These are phyloP conservation scores for Licmophora abbreviata DNA, from an alignment of 108 stramenopile species.

Conservation along the genomic window DNA sequence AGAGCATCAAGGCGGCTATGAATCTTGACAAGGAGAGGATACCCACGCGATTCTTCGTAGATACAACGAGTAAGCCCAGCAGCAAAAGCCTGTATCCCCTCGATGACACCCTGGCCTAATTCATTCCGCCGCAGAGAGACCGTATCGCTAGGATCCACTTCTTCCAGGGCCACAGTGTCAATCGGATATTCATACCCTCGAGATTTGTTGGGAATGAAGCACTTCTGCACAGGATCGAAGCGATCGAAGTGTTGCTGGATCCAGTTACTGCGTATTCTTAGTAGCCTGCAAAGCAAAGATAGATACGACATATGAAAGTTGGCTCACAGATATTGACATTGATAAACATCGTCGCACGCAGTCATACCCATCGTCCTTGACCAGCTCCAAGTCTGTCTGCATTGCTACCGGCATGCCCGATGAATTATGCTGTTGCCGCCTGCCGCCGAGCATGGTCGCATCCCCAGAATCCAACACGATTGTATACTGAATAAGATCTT, in stretches of 20 bases:
- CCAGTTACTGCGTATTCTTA: constrained; percentile 45
- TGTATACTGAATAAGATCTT: constrained; percentile 33
- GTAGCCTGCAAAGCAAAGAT: constrained; percentile 20
- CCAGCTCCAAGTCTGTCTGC: constrained; percentile 44
- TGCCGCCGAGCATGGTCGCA: constrained; percentile 29
- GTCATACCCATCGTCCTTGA: constrained; percentile 35
- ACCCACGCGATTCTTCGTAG: too few relatives aligned
- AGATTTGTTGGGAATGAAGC: constrained; percentile 47
- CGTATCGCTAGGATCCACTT: too few relatives aligned
- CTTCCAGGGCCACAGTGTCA: too few relatives aligned
- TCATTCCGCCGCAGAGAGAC: too few relatives aligned
- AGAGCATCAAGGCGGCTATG: too few relatives aligned
- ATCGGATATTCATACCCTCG: constrained; percentile 68
- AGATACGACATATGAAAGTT: too few relatives aligned
- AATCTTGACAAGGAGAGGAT: too few relatives aligned
- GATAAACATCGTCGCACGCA: not conserved
- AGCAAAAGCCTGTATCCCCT: too few relatives aligned
- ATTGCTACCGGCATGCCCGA: constrained; percentile 2
- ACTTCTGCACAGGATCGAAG: constrained; percentile 24
- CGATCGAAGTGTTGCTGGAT: constrained; percentile 39
- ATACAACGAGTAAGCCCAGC: too few relatives aligned
- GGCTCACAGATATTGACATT: too few relatives aligned
- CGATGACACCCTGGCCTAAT: too few relatives aligned
- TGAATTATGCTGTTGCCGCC: constrained; percentile 17
- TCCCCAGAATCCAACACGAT: constrained; percentile 62